These are phyloP conservation scores for Metrosideros polymorpha DNA, from an alignment of 441 rosid species.

Conservation along the genomic window DNA sequence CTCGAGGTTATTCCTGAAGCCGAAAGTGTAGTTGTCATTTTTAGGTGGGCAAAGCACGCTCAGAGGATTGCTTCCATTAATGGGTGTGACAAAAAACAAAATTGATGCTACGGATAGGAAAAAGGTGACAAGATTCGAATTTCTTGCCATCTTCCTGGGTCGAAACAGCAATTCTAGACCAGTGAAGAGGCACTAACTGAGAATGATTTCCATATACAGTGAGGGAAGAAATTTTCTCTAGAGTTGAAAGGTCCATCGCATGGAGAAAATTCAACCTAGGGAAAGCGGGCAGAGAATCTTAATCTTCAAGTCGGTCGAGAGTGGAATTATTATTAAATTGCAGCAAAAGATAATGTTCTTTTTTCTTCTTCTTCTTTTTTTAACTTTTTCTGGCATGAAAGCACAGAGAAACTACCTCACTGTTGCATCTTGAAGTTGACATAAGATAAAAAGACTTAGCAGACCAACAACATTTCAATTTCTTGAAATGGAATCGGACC, in stretches of 20 bases:
- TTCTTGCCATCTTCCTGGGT: neutral
- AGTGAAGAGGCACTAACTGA: neutral
- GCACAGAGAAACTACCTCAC: neutral
- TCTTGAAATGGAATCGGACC: neutral
- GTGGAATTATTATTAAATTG: neutral
- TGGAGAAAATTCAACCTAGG: accelerated
- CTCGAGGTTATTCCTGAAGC: conserved; percentile 20
- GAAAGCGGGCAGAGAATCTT: neutral
- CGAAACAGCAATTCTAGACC: neutral
- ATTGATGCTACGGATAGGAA: neutral
- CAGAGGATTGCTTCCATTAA: neutral
- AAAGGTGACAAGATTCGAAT: neutral
- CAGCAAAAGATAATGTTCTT: neutral
- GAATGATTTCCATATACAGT: neutral
- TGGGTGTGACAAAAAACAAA: neutral
- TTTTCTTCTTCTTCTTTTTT: too few species aligned
- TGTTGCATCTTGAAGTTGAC: neutral
- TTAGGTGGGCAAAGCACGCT: accelerated
- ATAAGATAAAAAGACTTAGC: neutral
- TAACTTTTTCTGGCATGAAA: neutral
- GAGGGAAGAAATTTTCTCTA: neutral
- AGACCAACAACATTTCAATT: neutral
- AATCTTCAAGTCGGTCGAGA: neutral
- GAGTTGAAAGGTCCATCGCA: neutral
- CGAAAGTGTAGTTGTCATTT: neutral